Base-by-base conservation (phyloP, 495 filamentous ascomycete species). In the Aspergillus sparsus region DNA sequence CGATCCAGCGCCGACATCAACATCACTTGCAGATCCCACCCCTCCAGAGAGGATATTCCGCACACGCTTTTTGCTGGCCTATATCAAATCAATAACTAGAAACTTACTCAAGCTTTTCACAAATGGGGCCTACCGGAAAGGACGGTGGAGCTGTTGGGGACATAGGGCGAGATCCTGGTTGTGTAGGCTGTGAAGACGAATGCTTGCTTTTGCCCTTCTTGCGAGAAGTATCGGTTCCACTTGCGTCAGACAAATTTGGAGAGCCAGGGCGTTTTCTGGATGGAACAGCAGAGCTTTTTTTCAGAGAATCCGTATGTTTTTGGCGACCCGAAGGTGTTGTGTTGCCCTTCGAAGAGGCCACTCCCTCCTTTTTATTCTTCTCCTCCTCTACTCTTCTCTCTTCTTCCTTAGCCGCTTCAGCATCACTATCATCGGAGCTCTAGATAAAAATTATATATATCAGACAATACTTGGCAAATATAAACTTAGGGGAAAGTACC, bases 121-220 rank as follows among this genome's bases (percentile, higher is more conserved):
- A 6, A 3, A 18, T 21, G 27, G 10, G 39, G 66, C 75, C 60
- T 67, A 78, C 77, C 52, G 73, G 68, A 55, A 67, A 63, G 58
- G 63, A 69, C 46, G 65, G 65, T 34, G 66, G 66, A 52, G 71
- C 70, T 49, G 65, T 73, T 51, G 74, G 79, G 27, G 82, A 84
- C 37, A 83, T 80, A 8, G 78, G 82, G 44, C 81, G 79, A 32
- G 83, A 86, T 13, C 75, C 76, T 11, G 87, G 75, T 58, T 87
- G 83, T 13, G 76, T 78, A 2, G 73, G 66, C 50, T 77, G 77
- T 6, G 80, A 70, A 39, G 68, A 64, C n/a, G 65, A 67, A 60
- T 85, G 80, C 55, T 84, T 85, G 68, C 86, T 90, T 76, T 94
- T 96, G 41, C 83, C 79, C 82, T 96, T 97, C 79, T 96, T 96